Evolutionary conservation across 495 filamentous ascomycete genomes (phyloP).

Genomic region (Mytilinidion resinicola): DNA sequence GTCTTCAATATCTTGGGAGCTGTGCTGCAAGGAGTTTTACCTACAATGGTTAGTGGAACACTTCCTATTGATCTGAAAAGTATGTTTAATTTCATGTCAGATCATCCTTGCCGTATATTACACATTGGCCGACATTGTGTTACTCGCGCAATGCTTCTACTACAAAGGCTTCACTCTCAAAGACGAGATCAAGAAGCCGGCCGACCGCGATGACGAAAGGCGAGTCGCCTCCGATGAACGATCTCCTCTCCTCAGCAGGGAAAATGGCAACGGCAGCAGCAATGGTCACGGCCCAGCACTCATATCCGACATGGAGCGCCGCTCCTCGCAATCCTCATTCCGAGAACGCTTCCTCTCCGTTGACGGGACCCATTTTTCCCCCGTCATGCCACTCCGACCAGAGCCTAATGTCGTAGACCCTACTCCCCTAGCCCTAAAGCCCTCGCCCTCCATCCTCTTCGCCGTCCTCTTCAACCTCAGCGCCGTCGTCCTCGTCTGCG

Average conservation of each 20-base stretch:
- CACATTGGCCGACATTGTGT: slow-evolving; percentile 83
- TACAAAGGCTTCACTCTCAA: slow-evolving; percentile 75
- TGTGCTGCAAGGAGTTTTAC: slow-evolving; percentile 85
- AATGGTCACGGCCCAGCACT: slow-evolving; percentile 12
- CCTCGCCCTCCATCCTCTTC: slow-evolving; percentile 41
- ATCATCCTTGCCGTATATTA: slow-evolving; percentile 93
- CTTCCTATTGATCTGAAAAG: not conserved
- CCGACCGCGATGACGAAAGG: not conserved
- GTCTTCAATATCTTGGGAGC: slow-evolving; percentile 94
- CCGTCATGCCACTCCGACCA: slow-evolving; percentile 59
- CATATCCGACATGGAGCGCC: slow-evolving; percentile 19
- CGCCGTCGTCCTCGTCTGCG: slow-evolving; percentile 70
- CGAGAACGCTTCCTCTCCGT: slow-evolving; percentile 45
- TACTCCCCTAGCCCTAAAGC: slow-evolving; percentile 38
- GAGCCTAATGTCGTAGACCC: not conserved
- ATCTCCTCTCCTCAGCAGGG: slow-evolving; percentile 27
- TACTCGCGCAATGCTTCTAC: slow-evolving; percentile 86
- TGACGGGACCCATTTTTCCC: slow-evolving; percentile 66
- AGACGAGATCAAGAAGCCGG: slow-evolving; percentile 41
- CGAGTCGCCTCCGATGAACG: slow-evolving; percentile 2
- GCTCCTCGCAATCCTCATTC: slow-evolving; percentile 27
- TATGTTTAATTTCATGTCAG: slow-evolving; percentile 22
- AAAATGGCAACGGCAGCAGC: slow-evolving; percentile 7
- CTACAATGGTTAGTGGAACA: slow-evolving; percentile 64
- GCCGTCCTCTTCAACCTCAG: slow-evolving; percentile 62